Conservation (phyloP, 1,284 basidiomycete genomes). For the Mycena sp. region DNA sequence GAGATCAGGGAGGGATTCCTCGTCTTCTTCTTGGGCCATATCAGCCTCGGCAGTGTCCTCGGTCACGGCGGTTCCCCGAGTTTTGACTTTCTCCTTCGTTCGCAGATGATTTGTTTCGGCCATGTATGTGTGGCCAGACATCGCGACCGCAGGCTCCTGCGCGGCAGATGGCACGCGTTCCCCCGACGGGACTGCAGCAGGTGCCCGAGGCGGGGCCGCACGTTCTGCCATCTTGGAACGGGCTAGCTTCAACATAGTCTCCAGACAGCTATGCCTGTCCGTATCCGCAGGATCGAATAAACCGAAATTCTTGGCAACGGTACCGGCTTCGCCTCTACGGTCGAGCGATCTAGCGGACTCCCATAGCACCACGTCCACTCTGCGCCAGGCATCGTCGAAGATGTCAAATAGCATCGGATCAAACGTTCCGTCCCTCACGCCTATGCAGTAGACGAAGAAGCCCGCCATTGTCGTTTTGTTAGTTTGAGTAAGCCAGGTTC, state of each 20-base stretch:
- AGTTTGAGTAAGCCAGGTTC: constrained; percentile 9
- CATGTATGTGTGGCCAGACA: constrained; percentile 10
- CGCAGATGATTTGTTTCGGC: constrained; percentile 3
- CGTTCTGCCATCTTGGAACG: not conserved
- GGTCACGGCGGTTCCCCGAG: not conserved
- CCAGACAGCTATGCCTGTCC: not conserved
- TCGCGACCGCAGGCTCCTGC: not conserved
- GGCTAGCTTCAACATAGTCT: not conserved
- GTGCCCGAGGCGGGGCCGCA: not conserved
- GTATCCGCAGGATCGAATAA: constrained; percentile 19
- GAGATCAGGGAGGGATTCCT: constrained; percentile 8
- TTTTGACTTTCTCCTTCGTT: constrained; percentile 17
- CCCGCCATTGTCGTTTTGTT: not conserved
- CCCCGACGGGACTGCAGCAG: too few relatives aligned
- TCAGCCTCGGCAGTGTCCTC: not conserved
- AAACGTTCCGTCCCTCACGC: not conserved
- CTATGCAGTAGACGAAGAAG: not conserved
- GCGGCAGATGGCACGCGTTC: not conserved
- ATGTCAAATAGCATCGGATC: not conserved
- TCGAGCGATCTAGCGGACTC: not conserved
- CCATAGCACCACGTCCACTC: constrained; percentile 7
- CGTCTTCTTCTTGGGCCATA: not conserved
- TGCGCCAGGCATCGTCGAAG: not conserved
- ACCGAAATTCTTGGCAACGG: constrained; percentile 22
- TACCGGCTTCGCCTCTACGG: not conserved